Base-by-base conservation (phyloP, 805 yeast species). In the Sungouiozyma intestinalis region DNA sequence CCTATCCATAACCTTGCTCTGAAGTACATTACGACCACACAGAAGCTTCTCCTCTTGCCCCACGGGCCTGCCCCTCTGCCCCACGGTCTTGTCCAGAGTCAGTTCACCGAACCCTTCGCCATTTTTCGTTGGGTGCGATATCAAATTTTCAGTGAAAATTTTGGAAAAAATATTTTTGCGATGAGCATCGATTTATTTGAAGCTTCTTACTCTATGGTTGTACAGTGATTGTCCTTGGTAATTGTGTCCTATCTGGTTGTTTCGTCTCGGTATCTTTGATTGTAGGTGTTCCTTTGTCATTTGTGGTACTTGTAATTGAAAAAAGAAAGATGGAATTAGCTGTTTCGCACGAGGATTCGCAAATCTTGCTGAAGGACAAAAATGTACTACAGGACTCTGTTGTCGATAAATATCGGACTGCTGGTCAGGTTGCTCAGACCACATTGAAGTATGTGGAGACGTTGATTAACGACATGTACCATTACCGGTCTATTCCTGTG, bases 381-480 rank as follows among this genome's bases (percentile, higher is more conserved):
- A 86, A 86, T 61, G 72, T 77, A 35, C 71, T 86, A 49, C 69
- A 68, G 50, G 78, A 70, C 24, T 46, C 71, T 15, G 79, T 81
- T 9, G 58, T 85, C 20, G 90, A 81, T 51, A 88, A 87, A 65
- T 87, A 88, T 65, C 75, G 94, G 64, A 69, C 78, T 40, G 95
- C 95, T 3, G 97, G 95, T 38, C 86, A 84, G 63, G 79, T 87
- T 52, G 68, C 92, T 3, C 96, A 88, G 65, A 81, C 94, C 16
- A 81, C 86, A 43, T 68, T 88, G 51, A 65, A 74, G 45, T 82
- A 83, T 58, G 67, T 85, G 40, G 67, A 73, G 7, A 68, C 73
- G 42, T 72, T 84, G 57, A 80, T 86, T 51, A 81, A 83, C 56
- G 78, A 79, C 49, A 74, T 81, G 15, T 83, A 84, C 63, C 95